Evolutionary conservation across 75 land plant genomes (phyloP).

Genomic region (Pinus taeda): DNA sequence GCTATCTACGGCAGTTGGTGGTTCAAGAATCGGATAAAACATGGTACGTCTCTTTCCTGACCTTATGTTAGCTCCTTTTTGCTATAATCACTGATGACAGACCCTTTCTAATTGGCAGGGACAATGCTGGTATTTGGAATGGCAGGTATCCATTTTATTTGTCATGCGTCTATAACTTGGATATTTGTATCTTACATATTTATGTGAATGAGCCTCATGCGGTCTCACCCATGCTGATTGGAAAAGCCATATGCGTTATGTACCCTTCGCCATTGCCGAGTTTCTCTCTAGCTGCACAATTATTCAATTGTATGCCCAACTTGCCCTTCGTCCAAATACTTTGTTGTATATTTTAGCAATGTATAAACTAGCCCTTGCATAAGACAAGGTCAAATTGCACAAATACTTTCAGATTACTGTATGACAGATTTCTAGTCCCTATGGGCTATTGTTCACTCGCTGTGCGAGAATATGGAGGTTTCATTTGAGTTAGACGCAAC

Average conservation of each 20-base stretch:
- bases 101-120: neutral
- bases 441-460: too few relatives aligned
- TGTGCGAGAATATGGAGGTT: too few relatives aligned
- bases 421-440: too few relatives aligned
- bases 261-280: neutral
- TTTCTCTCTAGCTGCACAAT: neutral
- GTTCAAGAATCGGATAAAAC: conserved; percentile 17
- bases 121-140: neutral
- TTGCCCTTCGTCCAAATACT: neutral
- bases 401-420: neutral
- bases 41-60: neutral
- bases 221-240: neutral
- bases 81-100: neutral
- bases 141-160: neutral
- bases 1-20: conserved; percentile 38
- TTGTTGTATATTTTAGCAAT: conserved; percentile 3
- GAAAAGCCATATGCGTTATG: neutral
- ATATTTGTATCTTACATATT: neutral
- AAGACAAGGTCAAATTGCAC: neutral
- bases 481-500: too few relatives aligned
- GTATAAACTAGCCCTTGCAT: neutral
- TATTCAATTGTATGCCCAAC: neutral
- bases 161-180: neutral
- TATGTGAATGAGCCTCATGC: neutral
- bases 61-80: neutral